Evolutionary conservation across 1,284 basidiomycete genomes (phyloP), one percentile per base, ranked within the genome.

Genomic region (Entoloma clypeatum): DNA sequence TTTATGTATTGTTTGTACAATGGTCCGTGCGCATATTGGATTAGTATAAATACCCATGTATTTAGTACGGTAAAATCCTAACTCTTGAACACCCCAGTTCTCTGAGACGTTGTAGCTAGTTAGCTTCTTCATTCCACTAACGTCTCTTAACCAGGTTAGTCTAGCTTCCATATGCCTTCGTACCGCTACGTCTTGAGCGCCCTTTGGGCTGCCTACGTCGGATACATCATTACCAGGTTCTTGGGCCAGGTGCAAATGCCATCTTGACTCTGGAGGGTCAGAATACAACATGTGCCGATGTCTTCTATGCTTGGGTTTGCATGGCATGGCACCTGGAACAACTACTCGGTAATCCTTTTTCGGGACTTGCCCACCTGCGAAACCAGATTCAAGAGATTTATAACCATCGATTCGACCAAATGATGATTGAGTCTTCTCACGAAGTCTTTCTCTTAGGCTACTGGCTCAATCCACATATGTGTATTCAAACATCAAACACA

Each of bases 361-460:
- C 36, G 19, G 44, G 44, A 7, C 10, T 53, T 8, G 16, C n/a
- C 3, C 9, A 18, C 3, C 42, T 28, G 11, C 43, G 44, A 1
- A 11, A 11, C 8, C 11, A 32, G 16, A 48, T 56, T 7, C 35
- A 53, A 19, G 34, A 31, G 9, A 37, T 49, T 5, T 59, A 51
- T 30, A 56, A 59, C 36, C 39, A 43, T 8, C 47, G 51, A 3
- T 59, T 57, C 29, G 23, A 51, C 4, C 54, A 57, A 32, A 57
- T 60, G 55, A 60, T 60, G 57, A 50, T 34, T 4, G 54, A 59
- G 31, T 58, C 54, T 3, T 58, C 57, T 3, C 39, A 54, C 37
- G 13, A 44, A 1, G 29, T 60, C 8, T 59, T 59, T 31, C 46
- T 59, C 11, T 36, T 57, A 3, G 54, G 40, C n/a, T 58, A 55